These are phyloP conservation scores for Tilletiaria anomala DNA, from an alignment of 1,284 basidiomycete species.

Conservation along the genomic window DNA sequence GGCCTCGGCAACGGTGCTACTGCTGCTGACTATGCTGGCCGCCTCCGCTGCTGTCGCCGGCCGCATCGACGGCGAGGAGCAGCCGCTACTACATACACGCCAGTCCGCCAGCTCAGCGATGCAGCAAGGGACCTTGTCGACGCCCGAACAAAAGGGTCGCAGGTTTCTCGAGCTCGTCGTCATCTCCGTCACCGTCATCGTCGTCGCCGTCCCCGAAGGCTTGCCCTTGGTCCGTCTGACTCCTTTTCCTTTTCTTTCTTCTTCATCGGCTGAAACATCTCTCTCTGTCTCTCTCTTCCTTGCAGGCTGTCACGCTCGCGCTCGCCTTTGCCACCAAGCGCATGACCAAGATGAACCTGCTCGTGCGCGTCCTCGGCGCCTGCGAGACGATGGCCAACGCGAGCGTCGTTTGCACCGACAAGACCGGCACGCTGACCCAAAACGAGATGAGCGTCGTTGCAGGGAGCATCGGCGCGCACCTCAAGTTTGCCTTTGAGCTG, in stretches of 20 bases:
- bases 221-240: too few relatives aligned
- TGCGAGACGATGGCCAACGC: slow-evolving; percentile 99
- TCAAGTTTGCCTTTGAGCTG: slow-evolving; percentile 74
- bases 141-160: slow-evolving; percentile 68
- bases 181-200: slow-evolving; percentile 83
- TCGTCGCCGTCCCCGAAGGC: slow-evolving; percentile 94
- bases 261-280: too few relatives aligned
- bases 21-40: too few relatives aligned
- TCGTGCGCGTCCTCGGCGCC: slow-evolving; percentile 84
- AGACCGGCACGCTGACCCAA: slow-evolving; percentile 69
- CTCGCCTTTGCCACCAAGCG: slow-evolving; percentile 91
- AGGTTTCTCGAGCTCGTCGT: slow-evolving; percentile 86
- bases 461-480: slow-evolving; percentile 78
- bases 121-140: slow-evolving; percentile 43
- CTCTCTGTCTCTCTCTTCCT: background rate
- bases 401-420: slow-evolving; percentile 89
- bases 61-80: too few relatives aligned
- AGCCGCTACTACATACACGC: too few relatives aligned
- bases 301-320: slow-evolving; percentile 72
- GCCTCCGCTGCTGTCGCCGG: too few relatives aligned
- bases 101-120: too few relatives aligned
- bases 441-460: slow-evolving; percentile 93
- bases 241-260: too few relatives aligned
- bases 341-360: slow-evolving; percentile 85
- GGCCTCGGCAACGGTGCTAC: too few relatives aligned